Conservation (phyloP, 2,329 filamentous ascomycete species). For the Verticillium klebahnii region DNA sequence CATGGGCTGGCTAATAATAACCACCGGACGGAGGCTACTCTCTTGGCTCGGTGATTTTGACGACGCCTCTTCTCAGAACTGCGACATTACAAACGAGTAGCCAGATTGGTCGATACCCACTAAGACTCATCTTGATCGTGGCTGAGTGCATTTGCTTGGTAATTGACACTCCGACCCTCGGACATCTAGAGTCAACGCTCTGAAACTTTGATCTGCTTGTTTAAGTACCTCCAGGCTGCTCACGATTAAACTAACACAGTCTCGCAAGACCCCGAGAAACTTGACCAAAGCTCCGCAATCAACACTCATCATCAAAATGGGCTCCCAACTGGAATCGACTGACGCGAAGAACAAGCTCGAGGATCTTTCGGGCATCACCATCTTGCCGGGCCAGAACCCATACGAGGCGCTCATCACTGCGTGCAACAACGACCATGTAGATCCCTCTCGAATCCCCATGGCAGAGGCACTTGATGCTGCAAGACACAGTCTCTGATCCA, state of each 20-base stretch:
- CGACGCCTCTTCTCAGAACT: not conserved
- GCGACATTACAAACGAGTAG: not conserved
- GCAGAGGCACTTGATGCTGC: not conserved
- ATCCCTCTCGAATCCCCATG: slow-evolving; percentile 17
- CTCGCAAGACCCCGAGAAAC: not conserved
- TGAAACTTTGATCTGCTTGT: not conserved
- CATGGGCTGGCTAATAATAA: not conserved
- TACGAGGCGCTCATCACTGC: slow-evolving; percentile 69
- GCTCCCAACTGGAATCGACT: slow-evolving; percentile 28
- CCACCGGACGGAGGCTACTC: not conserved
- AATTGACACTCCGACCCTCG: not conserved
- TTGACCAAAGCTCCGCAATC: not conserved
- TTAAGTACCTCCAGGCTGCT: not conserved
- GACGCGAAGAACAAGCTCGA: slow-evolving; percentile 47
- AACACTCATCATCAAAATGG: slow-evolving; percentile 20
- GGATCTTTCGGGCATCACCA: slow-evolving; percentile 47
- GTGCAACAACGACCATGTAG: slow-evolving; percentile 63
- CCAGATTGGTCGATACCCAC: not conserved
- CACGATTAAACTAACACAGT: not conserved
- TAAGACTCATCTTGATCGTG: not conserved
- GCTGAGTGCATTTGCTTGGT: not conserved
- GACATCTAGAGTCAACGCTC: not conserved
- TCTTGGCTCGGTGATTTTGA: not conserved
- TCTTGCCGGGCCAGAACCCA: slow-evolving; percentile 60
- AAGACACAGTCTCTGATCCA: not conserved